Evolutionary conservation across 129 eudicot species (phyloP), one percentile per base, ranked within the genome.

Genomic region (Kitagawia praeruptora): DNA sequence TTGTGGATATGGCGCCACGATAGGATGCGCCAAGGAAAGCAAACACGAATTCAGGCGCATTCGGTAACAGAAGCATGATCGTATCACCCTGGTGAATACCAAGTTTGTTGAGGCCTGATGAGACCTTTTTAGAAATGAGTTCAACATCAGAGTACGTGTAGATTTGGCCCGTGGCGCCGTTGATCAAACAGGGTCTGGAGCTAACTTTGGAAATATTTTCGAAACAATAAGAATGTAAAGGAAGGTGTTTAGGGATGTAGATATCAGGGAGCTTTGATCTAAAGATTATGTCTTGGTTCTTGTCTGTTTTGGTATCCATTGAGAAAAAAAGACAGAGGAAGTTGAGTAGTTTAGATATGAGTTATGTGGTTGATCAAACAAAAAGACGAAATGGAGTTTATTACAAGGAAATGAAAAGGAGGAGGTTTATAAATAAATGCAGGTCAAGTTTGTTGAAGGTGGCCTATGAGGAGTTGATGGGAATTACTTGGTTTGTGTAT

Each of bases 231-330:
- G 96, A 74, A 78, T 95, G 98, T 19, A 95, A 61, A 12, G 98
- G 96, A 31, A 95, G 94, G 58, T 95, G 93, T 45, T 87, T 90
- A 3, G 98, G 98, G 61, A 95, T 89, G 87, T 87, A 81, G 48
- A 95, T 95, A 54, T 95, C 96, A 8, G 96, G 97, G 37, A 95
- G 94, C 53, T 90, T 95, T 61, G 98, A 95, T 75, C 92, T 87
- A 87, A 95, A 95, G 40, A 95, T 92, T 37, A 81, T 90, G 13
- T 92, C 93, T 78, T 82, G 78, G 54, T 79, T 82, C 5, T 58
- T 23, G 31, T 53, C 46, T 23, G 75, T 38, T 47, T 56, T 61
- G 67, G 81, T 46, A 75, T 77, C 92, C 90, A 87, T 87, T 76
- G 39, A 16, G 56, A 64, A 1, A 37, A 5, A 45, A 12, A 6